Conservation (phyloP, 306 rosid species). For the Ormosia emarginata region DNA sequence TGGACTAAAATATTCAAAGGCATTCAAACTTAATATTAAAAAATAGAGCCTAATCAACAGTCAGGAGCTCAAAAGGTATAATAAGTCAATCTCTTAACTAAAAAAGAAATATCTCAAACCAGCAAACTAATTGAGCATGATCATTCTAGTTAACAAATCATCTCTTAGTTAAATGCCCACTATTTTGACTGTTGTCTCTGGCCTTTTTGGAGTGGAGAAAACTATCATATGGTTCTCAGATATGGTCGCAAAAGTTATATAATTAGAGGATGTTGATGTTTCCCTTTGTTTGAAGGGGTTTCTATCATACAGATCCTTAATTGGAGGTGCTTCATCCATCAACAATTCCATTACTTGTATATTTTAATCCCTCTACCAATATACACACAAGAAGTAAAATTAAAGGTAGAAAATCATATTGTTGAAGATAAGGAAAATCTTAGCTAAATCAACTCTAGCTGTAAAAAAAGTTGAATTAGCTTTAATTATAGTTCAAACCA, state of each 20-base stretch:
- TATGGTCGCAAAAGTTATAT: not conserved
- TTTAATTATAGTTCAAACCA: not conserved
- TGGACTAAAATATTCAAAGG: not conserved
- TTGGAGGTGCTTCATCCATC: not conserved
- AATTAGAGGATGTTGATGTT: not conserved
- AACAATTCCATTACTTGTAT: not conserved
- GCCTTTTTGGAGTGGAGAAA: conserved; percentile 31
- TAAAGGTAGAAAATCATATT: not conserved
- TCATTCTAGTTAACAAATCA: not conserved
- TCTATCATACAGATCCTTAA: not conserved
- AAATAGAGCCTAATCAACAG: not conserved
- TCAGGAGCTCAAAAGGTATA: not conserved
- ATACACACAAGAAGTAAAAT: not conserved
- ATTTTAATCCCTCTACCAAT: not conserved
- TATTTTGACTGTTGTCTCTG: conserved; percentile 14
- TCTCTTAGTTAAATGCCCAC: conserved; percentile 31
- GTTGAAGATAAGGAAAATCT: not conserved
- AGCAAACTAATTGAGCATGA: not conserved
- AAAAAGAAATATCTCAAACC: not conserved
- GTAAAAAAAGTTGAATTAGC: not conserved
- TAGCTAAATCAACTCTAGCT: not conserved
- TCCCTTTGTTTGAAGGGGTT: not conserved
- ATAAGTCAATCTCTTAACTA: not conserved
- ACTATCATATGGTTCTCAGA: not conserved
- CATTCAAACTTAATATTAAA: not conserved